Base-by-base conservation (phyloP, 495 filamentous ascomycete species). In the Jackrogersella multiformis region DNA sequence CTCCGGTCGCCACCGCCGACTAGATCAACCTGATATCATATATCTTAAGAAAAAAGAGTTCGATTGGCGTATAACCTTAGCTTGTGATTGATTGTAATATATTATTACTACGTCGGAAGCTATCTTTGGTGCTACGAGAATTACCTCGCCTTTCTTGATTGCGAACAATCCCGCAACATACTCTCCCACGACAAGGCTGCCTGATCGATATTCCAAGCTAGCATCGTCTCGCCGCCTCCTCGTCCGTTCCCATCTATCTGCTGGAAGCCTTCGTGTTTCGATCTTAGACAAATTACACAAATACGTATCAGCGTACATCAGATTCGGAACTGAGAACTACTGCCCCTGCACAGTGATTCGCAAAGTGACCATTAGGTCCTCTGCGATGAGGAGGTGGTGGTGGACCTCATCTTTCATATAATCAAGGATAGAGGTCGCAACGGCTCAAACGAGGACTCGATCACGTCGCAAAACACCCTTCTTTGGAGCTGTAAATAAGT, bases 371-470 rank as follows among this genome's bases (percentile, higher is more conserved):
- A 66, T 58, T 67, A 67, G 77, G 76, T 77, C 72, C 71, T 71
- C 70, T 74, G 73, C 73, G 73, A 79, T 78, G 77, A 74, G 76
- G 77, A 72, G 77, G 76, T 70, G 77, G 76, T 72, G 77, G 74
- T 68, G 76, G 75, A 68, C 67, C 71, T 75, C 66, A 69, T 73
- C 73, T 71, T 70, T 71, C 53, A 66, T 42, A 68, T 64, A n/a
- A 65, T 42, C 51, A 59, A 67, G 65, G 71, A 63, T 73, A 71
- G 66, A 72, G 68, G 71, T 60, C 51, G 20, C 55, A 64, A 56
- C 39, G 56, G 39, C 46, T 60, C 34, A 68, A 55, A 51, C 57
- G 59, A 58, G 44, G 18, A 49, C 42, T 60, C 36, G 24, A 46
- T 24, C 21, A 60, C 65, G 64, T 52, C 58, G 62, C 46, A 59